Evolutionary conservation across 805 yeast genomes (phyloP).

Genomic region (Naumovozyma baii): DNA sequence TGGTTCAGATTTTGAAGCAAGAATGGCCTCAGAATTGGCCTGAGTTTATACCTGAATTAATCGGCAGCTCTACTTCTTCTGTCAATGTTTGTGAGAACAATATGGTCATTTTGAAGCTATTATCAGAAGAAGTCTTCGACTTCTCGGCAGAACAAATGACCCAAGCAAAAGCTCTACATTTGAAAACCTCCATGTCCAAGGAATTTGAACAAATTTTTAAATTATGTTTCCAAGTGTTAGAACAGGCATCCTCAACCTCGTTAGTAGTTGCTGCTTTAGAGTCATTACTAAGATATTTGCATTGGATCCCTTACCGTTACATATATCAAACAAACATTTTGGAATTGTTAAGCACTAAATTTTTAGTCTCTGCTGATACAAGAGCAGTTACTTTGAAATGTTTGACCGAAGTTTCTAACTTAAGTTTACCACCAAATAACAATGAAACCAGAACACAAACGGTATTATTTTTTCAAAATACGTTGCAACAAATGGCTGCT

Average conservation of each 20-base stretch:
- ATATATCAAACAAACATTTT: conserved; percentile 82
- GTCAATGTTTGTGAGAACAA: conserved; percentile 95
- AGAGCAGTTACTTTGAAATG: conserved; percentile 84
- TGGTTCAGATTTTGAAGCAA: conserved; percentile 89
- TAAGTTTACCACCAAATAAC: conserved; percentile 47
- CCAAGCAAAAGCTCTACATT: conserved; percentile 78
- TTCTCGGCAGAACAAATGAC: conserved; percentile 94
- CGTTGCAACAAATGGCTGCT: conserved; percentile 59
- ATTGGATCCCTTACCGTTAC: conserved; percentile 89
- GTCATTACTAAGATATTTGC: conserved; percentile 73
- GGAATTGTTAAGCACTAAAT: conserved; percentile 61
- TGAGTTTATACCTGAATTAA: conserved; percentile 86
- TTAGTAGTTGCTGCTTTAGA: conserved; percentile 76
- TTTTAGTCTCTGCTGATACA: conserved; percentile 66
- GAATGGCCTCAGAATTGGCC: conserved; percentile 99
- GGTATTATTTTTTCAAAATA: conserved; percentile 55
- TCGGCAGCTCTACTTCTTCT: conserved; percentile 70
- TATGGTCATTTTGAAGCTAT: conserved; percentile 80
- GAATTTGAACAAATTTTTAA: conserved; percentile 92
- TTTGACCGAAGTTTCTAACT: conserved; percentile 77
- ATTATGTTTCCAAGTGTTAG: conserved; percentile 86
- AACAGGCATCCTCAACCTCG: conserved; percentile 77
- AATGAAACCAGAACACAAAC: conserved; percentile 38
- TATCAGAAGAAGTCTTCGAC: conserved; percentile 94
- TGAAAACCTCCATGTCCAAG: conserved; percentile 74